A percentile compares a stretch with the other conserved stretches of the same genome.
These are phyloP conservation scores for Fraxinus latifolia DNA, from an alignment of 305 asterid genomes.

Conservation along the genomic window DNA sequence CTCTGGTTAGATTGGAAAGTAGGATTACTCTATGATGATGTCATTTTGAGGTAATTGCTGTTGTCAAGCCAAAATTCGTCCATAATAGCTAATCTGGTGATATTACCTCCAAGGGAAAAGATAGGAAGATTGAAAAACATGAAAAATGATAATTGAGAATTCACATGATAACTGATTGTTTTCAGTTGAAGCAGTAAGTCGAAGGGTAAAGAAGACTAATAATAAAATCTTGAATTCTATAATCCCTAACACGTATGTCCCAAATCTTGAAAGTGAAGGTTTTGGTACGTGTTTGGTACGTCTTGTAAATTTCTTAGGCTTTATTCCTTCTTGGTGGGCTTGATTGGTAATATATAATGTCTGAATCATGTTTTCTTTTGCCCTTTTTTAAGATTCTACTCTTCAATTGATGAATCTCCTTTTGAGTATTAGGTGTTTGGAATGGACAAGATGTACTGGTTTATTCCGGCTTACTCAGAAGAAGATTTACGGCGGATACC, in stretches of 20 bases:
- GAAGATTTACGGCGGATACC: constrained; percentile 63
- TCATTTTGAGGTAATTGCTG: not conserved
- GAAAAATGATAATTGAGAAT: not conserved
- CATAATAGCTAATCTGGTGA: not conserved
- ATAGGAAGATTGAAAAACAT: not conserved
- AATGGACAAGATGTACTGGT: constrained; percentile 50
- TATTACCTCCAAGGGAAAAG: not conserved
- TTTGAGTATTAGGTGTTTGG: constrained; percentile 50
- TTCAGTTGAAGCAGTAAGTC: not conserved
- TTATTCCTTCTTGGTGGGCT: not conserved
- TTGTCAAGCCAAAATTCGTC: not conserved
- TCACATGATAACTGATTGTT: not conserved
- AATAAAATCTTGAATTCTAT: not conserved
- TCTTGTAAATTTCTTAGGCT: not conserved
- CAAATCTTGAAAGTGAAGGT: not conserved
- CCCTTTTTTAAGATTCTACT: not conserved
- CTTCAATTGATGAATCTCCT: not conserved
- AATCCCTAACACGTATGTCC: not conserved
- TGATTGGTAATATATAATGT: not conserved
- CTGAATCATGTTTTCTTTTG: not conserved
- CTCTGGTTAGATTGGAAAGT: not conserved
- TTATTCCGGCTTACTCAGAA: constrained; percentile 53
- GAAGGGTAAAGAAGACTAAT: not conserved
- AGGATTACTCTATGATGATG: not conserved
- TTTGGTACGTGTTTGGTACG: not conserved